Percentiles rank a stretch among this genome's conserved stretches.
phyloP scores from a whole-genome alignment of 352 stramenopile species.

The Phytophthora fragariaefolia region DNA sequence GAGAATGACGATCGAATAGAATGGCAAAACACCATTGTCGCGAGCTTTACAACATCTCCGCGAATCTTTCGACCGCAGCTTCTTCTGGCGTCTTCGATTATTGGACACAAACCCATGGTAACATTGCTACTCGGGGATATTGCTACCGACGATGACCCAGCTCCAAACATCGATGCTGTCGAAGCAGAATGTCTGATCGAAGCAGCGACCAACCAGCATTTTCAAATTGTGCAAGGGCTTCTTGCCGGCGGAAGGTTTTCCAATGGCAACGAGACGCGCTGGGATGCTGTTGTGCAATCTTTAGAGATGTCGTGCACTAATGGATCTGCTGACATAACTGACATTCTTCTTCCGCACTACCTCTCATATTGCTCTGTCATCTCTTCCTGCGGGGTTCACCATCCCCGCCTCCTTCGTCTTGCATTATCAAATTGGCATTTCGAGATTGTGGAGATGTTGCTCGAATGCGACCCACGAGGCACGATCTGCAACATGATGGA shows the following conservation, averaged over 20 bases:
- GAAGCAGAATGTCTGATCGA: slow-evolving; percentile 30
- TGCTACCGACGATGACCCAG: slow-evolving; percentile 4
- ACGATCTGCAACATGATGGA: slow-evolving; percentile 32
- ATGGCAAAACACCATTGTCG: slow-evolving; percentile 16
- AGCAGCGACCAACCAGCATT: slow-evolving; percentile 21
- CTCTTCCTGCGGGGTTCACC: not conserved
- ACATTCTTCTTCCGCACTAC: slow-evolving; percentile 35
- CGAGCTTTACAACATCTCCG: slow-evolving; percentile 21
- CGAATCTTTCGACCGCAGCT: slow-evolving; percentile 19
- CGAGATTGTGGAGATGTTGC: slow-evolving; percentile 30
- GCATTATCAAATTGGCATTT: slow-evolving; percentile 24
- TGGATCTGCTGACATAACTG: slow-evolving; percentile 18
- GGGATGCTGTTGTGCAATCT: slow-evolving; percentile 22
- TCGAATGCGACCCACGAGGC: slow-evolving; percentile 40
- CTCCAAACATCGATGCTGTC: slow-evolving; percentile 14
- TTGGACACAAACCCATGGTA: slow-evolving; percentile 28
- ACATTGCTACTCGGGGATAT: slow-evolving; percentile 19
- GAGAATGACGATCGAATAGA: slow-evolving; percentile 9
- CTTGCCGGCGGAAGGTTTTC: slow-evolving; percentile 19
- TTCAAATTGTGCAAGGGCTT: slow-evolving; percentile 15
- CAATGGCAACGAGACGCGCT: slow-evolving; percentile 15
- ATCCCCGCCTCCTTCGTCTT: slow-evolving; percentile 26
- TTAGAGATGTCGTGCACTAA: slow-evolving; percentile 28
- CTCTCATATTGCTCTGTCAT: slow-evolving; percentile 10
- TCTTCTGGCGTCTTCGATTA: slow-evolving; percentile 24